Conservation (phyloP, 768 basidiomycete species). For the Leucocoprinus leucothites region DNA sequence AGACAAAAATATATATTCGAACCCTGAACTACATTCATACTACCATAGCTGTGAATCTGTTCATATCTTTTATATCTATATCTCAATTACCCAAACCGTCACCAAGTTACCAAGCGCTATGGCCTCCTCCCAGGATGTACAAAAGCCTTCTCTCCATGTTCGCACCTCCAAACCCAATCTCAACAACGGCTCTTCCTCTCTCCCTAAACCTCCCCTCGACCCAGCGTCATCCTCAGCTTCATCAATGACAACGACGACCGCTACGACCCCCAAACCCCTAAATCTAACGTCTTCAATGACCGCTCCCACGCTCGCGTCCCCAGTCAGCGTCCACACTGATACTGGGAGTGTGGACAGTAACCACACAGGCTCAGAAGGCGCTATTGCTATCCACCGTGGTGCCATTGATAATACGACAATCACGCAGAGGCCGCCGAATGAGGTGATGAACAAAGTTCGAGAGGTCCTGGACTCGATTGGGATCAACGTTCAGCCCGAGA, state of each 20-base stretch:
- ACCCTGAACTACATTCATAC: too few relatives aligned
- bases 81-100: too few relatives aligned
- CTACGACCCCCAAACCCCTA: conserved; percentile 18
- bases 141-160: background rate
- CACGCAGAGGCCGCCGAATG: conserved; percentile 69
- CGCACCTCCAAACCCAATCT: background rate
- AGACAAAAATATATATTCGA: too few relatives aligned
- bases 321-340: conserved; percentile 6
- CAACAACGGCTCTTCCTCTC: too few relatives aligned
- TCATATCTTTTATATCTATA: too few relatives aligned
- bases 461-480: conserved; percentile 77
- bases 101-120: too few relatives aligned
- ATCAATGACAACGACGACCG: background rate
- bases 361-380: background rate
- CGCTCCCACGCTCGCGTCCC: background rate
- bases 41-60: too few relatives aligned
- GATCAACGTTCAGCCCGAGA: conserved; percentile 74
- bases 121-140: too few relatives aligned
- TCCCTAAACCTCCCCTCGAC: background rate
- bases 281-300: conserved; percentile 8
- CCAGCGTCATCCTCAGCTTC: background rate
- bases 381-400: conserved; percentile 61
- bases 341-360: background rate
- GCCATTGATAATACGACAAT: conserved; percentile 86
- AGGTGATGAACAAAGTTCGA: conserved; percentile 74